Percentiles rank a stretch among this genome's conserved stretches.
phyloP scores from a whole-genome alignment of 1,284 basidiomycete genomes.

The Macrocystidia cucumis region DNA sequence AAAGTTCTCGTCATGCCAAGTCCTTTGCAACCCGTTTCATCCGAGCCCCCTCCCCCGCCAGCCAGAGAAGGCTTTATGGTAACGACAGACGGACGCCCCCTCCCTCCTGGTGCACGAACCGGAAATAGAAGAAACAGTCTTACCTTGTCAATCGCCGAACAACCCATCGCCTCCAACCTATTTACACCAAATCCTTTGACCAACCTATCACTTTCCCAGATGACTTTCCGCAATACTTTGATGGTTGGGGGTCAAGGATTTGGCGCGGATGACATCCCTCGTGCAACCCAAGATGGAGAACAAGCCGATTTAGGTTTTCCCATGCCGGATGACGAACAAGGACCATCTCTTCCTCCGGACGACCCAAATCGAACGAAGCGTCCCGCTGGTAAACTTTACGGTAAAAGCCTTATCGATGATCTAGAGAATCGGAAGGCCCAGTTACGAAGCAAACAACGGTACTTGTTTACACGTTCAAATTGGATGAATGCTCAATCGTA shows the following conservation, averaged over 20 bases:
- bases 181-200: slow-evolving; percentile 74
- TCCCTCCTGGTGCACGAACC: slow-evolving; percentile 60
- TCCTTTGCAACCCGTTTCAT: slow-evolving; percentile 54
- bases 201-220: slow-evolving; percentile 65
- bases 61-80: slow-evolving; percentile 52
- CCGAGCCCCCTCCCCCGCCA: slow-evolving; percentile 21
- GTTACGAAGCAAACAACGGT: slow-evolving; percentile 74
- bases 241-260: slow-evolving; percentile 59
- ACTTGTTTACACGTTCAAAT: slow-evolving; percentile 10
- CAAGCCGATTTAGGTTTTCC: slow-evolving; percentile 45
- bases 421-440: slow-evolving; percentile 66
- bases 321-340: slow-evolving; percentile 30
- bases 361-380: slow-evolving; percentile 33
- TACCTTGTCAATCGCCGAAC: slow-evolving; percentile 19
- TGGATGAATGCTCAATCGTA: slow-evolving; percentile 3
- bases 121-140: slow-evolving; percentile 37
- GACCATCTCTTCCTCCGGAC: slow-evolving; percentile 30
- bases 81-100: slow-evolving; percentile 57
- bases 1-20: slow-evolving; percentile 84
- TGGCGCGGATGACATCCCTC: slow-evolving; percentile 50
- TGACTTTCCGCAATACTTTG: slow-evolving; percentile 73
- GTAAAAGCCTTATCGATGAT: slow-evolving; percentile 76
- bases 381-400: slow-evolving; percentile 71
- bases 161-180: slow-evolving; percentile 52
- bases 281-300: slow-evolving; percentile 66